Percentiles rank a stretch among this genome's conserved stretches.
Evolutionary conservation across 805 yeast species (phyloP).

Genomic region (Teunomyces gatunensis): DNA sequence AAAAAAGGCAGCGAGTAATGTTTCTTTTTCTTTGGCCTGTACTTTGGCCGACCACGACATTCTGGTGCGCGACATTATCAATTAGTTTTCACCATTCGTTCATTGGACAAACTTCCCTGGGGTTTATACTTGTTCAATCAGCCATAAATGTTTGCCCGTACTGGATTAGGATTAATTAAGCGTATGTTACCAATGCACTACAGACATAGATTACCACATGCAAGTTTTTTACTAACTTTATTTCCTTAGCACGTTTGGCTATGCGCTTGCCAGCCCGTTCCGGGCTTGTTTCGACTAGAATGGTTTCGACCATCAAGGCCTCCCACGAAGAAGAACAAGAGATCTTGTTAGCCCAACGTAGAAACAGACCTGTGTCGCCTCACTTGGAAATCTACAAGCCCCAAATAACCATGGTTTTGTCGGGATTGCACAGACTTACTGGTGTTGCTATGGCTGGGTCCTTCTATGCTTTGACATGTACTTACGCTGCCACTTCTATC

Average conservation of each 20-base stretch:
- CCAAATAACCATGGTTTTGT: constrained; percentile 80
- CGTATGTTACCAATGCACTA: constrained; percentile 14
- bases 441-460: constrained; percentile 81
- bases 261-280: constrained; percentile 8
- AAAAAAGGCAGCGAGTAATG: too few relatives aligned
- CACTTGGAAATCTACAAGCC: constrained; percentile 88
- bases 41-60: not conserved
- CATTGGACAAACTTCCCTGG: constrained; percentile 11
- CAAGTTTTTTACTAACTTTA: constrained; percentile 12
- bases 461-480: constrained; percentile 73
- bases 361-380: constrained; percentile 86
- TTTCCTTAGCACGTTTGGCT: constrained; percentile 9
- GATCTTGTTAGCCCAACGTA: constrained; percentile 76
- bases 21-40: too few relatives aligned
- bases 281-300: constrained; percentile 4
- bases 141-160: constrained; percentile 30
- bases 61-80: constrained; percentile 6
- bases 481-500: constrained; percentile 68
- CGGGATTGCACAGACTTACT: constrained; percentile 81
- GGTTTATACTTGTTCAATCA: constrained; percentile 3
- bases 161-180: constrained; percentile 30
- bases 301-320: constrained; percentile 40
- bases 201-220: too few relatives aligned
- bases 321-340: constrained; percentile 63
- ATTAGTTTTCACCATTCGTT: constrained; percentile 7